phyloP scores from a whole-genome alignment of 495 filamentous ascomycete genomes.

The Apodospora peruviana region DNA sequence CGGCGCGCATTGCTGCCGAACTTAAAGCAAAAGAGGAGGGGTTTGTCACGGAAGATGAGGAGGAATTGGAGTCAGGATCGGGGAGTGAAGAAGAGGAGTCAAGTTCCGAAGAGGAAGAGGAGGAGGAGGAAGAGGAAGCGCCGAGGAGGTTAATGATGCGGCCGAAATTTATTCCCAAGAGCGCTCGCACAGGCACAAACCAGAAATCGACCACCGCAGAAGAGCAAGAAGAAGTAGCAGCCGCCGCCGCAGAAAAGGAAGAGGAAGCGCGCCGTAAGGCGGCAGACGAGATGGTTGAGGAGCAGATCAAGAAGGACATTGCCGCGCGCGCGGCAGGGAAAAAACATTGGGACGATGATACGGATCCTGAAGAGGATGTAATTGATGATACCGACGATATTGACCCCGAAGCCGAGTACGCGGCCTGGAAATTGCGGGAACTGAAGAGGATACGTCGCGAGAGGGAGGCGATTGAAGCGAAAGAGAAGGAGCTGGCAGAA shows the following conservation, averaged over 20 bases:
- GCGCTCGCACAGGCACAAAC: slow-evolving; percentile 48
- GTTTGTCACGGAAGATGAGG: slow-evolving; percentile 61
- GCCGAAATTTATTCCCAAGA: slow-evolving; percentile 89
- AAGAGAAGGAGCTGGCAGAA: slow-evolving; percentile 84
- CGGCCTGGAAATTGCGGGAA: slow-evolving; percentile 92
- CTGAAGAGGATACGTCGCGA: slow-evolving; percentile 81
- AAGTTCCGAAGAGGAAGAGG: slow-evolving; percentile 41
- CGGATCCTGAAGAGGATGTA: slow-evolving; percentile 71
- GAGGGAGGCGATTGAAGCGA: slow-evolving; percentile 73
- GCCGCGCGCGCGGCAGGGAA: slow-evolving; percentile 70
- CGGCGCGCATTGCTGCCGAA: slow-evolving; percentile 36
- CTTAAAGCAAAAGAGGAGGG: slow-evolving; percentile 61
- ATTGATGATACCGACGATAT: slow-evolving; percentile 83
- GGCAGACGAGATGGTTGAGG: slow-evolving; percentile 75
- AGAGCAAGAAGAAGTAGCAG: slow-evolving; percentile 30
- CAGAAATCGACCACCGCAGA: neutral
- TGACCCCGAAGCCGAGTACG: slow-evolving; percentile 83
- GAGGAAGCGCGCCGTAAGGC: slow-evolving; percentile 58
- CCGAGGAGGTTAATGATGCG: slow-evolving; percentile 69
- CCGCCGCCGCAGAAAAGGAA: slow-evolving; percentile 29
- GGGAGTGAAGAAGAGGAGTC: slow-evolving; percentile 44
- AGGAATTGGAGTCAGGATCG: slow-evolving; percentile 11
- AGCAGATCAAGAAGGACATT: slow-evolving; percentile 75
- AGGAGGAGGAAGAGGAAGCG: slow-evolving; percentile 56
- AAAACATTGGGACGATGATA: slow-evolving; percentile 83